Evolutionary conservation across 257 asterid species (phyloP).

Genomic region (Salvia rosmarinus): DNA sequence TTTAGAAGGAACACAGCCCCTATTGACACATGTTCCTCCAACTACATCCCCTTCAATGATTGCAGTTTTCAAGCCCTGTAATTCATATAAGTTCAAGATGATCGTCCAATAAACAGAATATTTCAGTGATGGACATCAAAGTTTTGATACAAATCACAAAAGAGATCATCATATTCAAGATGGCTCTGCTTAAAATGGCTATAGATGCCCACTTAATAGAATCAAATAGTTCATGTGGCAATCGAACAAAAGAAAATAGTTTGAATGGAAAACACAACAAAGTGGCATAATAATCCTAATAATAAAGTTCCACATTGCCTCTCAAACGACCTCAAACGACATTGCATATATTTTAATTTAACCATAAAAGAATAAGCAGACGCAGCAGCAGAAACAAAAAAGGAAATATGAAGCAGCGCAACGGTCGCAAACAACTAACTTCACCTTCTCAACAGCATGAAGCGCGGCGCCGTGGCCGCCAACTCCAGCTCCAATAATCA

Average conservation of each 20-base stretch:
- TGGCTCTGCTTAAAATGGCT: neutral
- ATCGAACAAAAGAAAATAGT: neutral
- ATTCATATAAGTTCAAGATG: conserved; percentile 16
- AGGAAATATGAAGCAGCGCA: conserved; percentile 1
- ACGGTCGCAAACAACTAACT: neutral
- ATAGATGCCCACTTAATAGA: neutral
- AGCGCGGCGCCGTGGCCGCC: conserved; percentile 99
- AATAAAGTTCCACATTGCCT: neutral
- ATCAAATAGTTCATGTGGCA: neutral
- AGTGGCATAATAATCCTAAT: neutral
- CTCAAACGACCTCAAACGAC: neutral
- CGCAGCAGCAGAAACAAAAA: conserved; percentile 19
- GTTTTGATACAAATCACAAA: conserved; percentile 5
- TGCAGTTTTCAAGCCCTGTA: conserved; percentile 90
- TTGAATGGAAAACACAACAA: neutral
- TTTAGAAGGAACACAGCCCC: conserved; percentile 93
- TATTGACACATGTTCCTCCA: conserved; percentile 91
- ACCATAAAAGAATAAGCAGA: neutral
- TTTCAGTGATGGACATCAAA: conserved; percentile 11
- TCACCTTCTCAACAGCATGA: conserved; percentile 91
- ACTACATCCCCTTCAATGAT: conserved; percentile 85
- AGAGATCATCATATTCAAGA: conserved; percentile 14
- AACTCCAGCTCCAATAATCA: conserved; percentile 96
- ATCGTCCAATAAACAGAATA: conserved; percentile 21
- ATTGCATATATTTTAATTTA: conserved; percentile 1